Conservation (phyloP, 768 basidiomycete species). For the Bullera alba region DNA sequence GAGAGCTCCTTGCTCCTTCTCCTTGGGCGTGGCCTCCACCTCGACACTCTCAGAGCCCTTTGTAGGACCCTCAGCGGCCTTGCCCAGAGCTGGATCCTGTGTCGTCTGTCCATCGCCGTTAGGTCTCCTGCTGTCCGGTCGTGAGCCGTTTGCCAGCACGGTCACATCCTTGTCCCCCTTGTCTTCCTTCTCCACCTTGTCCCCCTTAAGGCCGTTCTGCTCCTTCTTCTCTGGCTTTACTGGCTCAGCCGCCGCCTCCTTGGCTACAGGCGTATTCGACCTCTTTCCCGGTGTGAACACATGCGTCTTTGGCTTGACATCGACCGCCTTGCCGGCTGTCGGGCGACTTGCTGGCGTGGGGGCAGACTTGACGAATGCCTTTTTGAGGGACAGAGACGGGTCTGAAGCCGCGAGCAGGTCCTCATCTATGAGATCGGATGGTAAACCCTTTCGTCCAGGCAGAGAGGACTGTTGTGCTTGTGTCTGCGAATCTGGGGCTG, state of each 20-base stretch:
- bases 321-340: not conserved
- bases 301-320: constrained; percentile 19
- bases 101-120: not conserved
- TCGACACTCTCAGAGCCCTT: too few species aligned
- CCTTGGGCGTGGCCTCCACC: too few species aligned
- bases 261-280: not conserved
- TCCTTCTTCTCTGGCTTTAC: not conserved
- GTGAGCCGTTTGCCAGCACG: not conserved
- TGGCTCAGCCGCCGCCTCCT: constrained; percentile 4
- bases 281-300: constrained; percentile 25
- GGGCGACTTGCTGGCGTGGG: constrained; percentile 11
- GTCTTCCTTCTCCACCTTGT: not conserved
- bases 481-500: not conserved
- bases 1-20: too few species aligned
- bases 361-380: constrained; percentile 37
- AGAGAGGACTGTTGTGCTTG: not conserved
- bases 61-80: too few species aligned
- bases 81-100: too few species aligned
- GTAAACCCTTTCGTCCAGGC: constrained; percentile 4
- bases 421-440: constrained; percentile 31
- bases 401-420: constrained; percentile 30
- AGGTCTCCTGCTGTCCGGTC: not conserved
- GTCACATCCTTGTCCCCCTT: constrained; percentile 1
- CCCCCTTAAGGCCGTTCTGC: constrained; percentile 6
- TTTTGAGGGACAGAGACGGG: constrained; percentile 30